Base-by-base conservation (phyloP, 176 grass and related monocot species). In the Bonia amplexicaulis region DNA sequence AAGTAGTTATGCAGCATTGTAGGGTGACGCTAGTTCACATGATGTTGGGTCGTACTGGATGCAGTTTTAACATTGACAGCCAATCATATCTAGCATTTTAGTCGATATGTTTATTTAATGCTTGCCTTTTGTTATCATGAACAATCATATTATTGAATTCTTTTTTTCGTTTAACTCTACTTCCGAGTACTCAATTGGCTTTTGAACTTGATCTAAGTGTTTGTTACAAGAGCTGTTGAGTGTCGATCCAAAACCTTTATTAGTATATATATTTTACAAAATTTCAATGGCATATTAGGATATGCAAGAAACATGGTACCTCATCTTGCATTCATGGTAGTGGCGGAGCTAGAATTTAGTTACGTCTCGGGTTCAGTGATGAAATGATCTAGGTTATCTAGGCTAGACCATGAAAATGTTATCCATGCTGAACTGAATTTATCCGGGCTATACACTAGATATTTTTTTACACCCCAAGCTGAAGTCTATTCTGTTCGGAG, bases 211-310 rank as follows among this genome's bases (percentile, higher is more conserved):
- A 69, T 77, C n/a, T 67, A 84, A 27, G 19, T 76, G 63, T 85
- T 78, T 83, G 13, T 52, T 76, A 10, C 31, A 48, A 9, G 7
- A 71, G 26, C 23, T 47, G 1, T 71, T 59, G 12, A 88, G 66
- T 69, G 47, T 25, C 2, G 15, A 80, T 69, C 52, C 6, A 82
- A 76, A 73, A 53, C 65, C 12, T 81, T 59, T 12, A 16, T 74
- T 29, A 71, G 61, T 47, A 59, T 89, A 69, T 47, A 59, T 89
- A 69, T 71, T 44, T 85, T 42, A 44, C 26, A 61, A 47, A 66
- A 12, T 27, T 5, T 49, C 13, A 72, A 27, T 2, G 41, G 12
- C 61, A 67, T 80, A 58, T 57, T 47, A 62, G 42, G 22, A 74
- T 74, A 20, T 85, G 10, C 40, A 26, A 85, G 63, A 51, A 46